Evolutionary conservation across 202 grass and related monocot genomes (phyloP).

Genomic region (Digitaria exilis): DNA sequence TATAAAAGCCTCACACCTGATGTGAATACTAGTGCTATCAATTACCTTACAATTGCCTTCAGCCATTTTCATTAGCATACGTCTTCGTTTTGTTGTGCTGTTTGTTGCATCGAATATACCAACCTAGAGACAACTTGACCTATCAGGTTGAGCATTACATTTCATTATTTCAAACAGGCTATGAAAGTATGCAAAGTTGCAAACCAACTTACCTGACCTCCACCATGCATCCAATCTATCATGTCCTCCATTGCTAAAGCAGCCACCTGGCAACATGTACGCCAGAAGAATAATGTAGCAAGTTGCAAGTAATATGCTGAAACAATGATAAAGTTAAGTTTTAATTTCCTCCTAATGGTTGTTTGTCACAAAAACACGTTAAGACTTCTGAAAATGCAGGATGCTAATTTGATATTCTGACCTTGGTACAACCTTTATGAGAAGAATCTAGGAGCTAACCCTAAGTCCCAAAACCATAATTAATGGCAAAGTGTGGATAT

Average conservation of each 20-base stretch:
- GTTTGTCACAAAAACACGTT: conserved; percentile 19
- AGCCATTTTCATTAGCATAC: conserved; percentile 97
- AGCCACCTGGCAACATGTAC: conserved; percentile 65
- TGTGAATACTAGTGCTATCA: conserved; percentile 31
- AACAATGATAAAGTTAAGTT: conserved; percentile 21
- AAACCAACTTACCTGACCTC: conserved; percentile 78
- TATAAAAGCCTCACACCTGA: conserved; percentile 17
- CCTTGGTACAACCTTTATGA: conserved; percentile 1
- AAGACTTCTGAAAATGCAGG: conserved; percentile 30
- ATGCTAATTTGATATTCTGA: conserved; percentile 16
- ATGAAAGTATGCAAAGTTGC: conserved; percentile 24
- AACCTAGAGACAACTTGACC: conserved; percentile 62
- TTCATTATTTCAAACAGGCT: conserved; percentile 47
- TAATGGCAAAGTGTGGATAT: neutral
- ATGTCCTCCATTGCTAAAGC: conserved; percentile 99
- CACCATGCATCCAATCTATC: conserved; percentile 95
- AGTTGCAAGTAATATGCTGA: conserved; percentile 36
- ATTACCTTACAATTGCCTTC: conserved; percentile 99
- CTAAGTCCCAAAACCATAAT: neutral
- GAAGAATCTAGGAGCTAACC: neutral
- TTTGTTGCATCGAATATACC: conserved; percentile 99
- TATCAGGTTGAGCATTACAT: conserved; percentile 38
- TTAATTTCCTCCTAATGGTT: neutral
- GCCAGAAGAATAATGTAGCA: conserved; percentile 18
- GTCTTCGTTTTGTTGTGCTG: conserved; percentile 79